Percentiles rank a stretch among this genome's conserved stretches.
Conservation (phyloP, 2,329 filamentous ascomycete genomes). For the Fusarium tjaetaba region DNA sequence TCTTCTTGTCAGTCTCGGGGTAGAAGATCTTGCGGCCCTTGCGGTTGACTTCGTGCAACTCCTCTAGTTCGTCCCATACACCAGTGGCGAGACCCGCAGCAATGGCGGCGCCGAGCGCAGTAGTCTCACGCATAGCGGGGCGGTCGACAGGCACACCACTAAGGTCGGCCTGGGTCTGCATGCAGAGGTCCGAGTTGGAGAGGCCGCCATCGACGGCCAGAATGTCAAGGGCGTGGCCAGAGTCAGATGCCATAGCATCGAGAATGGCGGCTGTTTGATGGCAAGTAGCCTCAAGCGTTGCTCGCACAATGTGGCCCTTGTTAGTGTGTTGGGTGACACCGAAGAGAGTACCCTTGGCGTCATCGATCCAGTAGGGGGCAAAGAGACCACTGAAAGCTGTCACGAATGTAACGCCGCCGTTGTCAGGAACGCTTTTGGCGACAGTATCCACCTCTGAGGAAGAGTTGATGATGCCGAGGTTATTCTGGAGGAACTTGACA, state of each 20-base stretch:
- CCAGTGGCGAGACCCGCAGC: constrained; percentile 86
- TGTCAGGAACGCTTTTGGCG: constrained; percentile 69
- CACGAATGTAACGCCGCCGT: constrained; percentile 85
- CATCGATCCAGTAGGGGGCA: constrained; percentile 94
- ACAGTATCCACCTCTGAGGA: constrained; percentile 61
- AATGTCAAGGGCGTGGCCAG: constrained; percentile 76
- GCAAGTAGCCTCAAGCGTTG: constrained; percentile 90
- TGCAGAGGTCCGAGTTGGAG: constrained; percentile 87
- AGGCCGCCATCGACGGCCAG: constrained; percentile 90
- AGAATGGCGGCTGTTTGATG: constrained; percentile 94
- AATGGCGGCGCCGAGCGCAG: constrained; percentile 86
- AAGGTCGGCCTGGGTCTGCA: constrained; percentile 91
- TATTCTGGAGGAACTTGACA: constrained; percentile 77
- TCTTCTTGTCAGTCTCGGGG: constrained; percentile 66
- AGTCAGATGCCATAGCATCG: constrained; percentile 90
- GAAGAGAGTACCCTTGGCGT: constrained; percentile 88
- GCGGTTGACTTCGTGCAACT: constrained; percentile 78
- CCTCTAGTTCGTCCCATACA: constrained; percentile 79
- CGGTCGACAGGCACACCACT: constrained; percentile 84
- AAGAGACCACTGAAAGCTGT: constrained; percentile 93
- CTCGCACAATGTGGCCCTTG: constrained; percentile 86
- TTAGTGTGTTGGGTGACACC: constrained; percentile 88
- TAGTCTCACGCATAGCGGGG: constrained; percentile 90
- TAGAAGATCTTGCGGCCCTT: constrained; percentile 75
- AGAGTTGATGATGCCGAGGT: constrained; percentile 67